These are phyloP conservation scores for Pseudocercospora pini-densiflorae DNA, from an alignment of 2,329 filamentous ascomycete genomes.

Conservation along the genomic window DNA sequence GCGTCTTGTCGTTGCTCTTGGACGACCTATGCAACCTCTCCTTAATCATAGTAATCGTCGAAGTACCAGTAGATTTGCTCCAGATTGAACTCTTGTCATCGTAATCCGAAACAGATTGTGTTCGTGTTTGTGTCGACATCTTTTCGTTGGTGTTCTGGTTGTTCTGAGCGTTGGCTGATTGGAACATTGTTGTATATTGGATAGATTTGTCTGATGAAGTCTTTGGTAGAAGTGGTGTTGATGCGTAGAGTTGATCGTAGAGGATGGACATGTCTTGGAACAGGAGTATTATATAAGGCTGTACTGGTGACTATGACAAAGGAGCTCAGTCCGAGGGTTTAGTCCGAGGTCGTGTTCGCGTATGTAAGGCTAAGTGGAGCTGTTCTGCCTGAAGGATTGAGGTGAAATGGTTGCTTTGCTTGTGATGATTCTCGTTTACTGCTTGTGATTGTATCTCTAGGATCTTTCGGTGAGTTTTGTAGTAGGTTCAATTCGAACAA, in stretches of 20 bases:
- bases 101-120: background rate
- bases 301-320: background rate
- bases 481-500: background rate
- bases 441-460: background rate
- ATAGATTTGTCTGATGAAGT: slow-evolving; percentile 4
- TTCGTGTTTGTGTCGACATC: background rate
- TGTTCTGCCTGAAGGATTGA: background rate
- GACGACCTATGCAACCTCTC: slow-evolving; percentile 15
- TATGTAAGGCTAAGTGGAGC: background rate
- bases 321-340: background rate
- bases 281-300: background rate
- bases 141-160: background rate
- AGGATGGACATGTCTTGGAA: slow-evolving; percentile 14
- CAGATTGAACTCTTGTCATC: slow-evolving; percentile 11
- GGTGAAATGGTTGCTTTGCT: too few relatives aligned
- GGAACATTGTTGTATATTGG: slow-evolving; percentile 20
- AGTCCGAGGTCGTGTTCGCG: background rate
- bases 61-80: slow-evolving; percentile 16
- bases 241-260: slow-evolving; percentile 21
- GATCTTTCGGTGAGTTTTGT: background rate
- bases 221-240: slow-evolving; percentile 6
- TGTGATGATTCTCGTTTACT: too few relatives aligned
- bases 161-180: slow-evolving; percentile 13
- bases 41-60: slow-evolving; percentile 23
- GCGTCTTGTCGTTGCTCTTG: slow-evolving; percentile 8